phyloP scores from a whole-genome alignment of 495 filamentous ascomycete genomes.

The Xylaria sp. region DNA sequence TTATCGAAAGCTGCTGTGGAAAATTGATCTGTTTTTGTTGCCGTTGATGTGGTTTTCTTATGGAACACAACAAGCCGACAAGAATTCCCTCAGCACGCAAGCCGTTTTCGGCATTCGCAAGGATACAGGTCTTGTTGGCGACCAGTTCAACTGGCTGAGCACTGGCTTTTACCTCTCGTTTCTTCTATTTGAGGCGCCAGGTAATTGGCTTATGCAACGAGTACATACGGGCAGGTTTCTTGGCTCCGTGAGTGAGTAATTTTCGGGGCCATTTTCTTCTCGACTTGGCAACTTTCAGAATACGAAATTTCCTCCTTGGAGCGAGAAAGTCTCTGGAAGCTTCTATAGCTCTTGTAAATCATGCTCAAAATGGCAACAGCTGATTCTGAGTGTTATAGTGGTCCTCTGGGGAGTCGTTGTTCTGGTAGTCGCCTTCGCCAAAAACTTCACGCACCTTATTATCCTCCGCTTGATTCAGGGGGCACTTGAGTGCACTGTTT shows the following conservation, averaged over 20 bases:
- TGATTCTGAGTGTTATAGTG: too few species aligned
- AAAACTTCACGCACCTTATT: slow-evolving; percentile 34
- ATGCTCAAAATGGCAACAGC: too few species aligned
- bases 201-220: slow-evolving; percentile 34
- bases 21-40: slow-evolving; percentile 35
- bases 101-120: slow-evolving; percentile 37
- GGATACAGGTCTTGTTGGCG: slow-evolving; percentile 35
- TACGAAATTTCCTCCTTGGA: too few species aligned
- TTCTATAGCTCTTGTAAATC: too few species aligned
- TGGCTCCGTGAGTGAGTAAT: slow-evolving; percentile 22
- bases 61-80: slow-evolving; percentile 37
- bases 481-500: slow-evolving; percentile 43
- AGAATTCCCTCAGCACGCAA: slow-evolving; percentile 34
- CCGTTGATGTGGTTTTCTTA: slow-evolving; percentile 40
- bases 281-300: too few species aligned
- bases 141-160: slow-evolving; percentile 37
- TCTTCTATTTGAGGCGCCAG: slow-evolving; percentile 34
- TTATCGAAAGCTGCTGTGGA: slow-evolving; percentile 31
- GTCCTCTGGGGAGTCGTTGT: slow-evolving; percentile 35
- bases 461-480: slow-evolving; percentile 40
- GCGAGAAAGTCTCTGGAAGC: too few species aligned
- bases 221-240: slow-evolving; percentile 31
- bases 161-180: slow-evolving; percentile 39
- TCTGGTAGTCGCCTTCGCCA: slow-evolving; percentile 32
- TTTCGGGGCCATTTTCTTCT: too few species aligned